These are phyloP conservation scores for Zygosaccharomyces bailii DNA, from an alignment of 805 yeast species.

Conservation along the genomic window DNA sequence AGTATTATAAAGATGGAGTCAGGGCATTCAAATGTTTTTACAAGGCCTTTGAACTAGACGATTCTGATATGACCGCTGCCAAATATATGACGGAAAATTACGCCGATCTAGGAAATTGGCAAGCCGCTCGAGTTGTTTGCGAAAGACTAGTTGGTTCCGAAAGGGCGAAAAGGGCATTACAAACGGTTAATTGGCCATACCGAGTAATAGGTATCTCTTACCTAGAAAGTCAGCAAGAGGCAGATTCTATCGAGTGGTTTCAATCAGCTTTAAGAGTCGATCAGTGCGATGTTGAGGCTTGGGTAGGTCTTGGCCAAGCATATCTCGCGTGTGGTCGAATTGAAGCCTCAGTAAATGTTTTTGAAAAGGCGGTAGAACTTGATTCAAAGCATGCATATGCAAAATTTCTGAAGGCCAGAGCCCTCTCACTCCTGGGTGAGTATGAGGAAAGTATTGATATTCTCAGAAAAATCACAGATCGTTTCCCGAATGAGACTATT, in stretches of 20 bases:
- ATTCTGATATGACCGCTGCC: conserved; percentile 73
- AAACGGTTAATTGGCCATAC: conserved; percentile 74
- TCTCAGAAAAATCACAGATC: conserved; percentile 42
- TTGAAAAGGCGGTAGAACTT: conserved; percentile 56
- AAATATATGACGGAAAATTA: conserved; percentile 67
- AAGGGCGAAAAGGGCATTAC: conserved; percentile 48
- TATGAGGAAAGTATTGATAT: conserved; percentile 56
- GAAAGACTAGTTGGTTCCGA: conserved; percentile 63
- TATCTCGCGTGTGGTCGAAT: conserved; percentile 79
- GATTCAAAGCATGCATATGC: conserved; percentile 59
- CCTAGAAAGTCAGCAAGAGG: conserved; percentile 66
- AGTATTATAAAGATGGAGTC: conserved; percentile 51
- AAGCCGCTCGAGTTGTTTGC: conserved; percentile 71
- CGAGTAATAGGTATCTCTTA: conserved; percentile 78
- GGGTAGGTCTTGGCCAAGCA: conserved; percentile 98
- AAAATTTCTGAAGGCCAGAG: conserved; percentile 62
- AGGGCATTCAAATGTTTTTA: conserved; percentile 84
- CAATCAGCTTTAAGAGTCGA: conserved; percentile 77
- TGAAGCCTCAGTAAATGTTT: conserved; percentile 83
- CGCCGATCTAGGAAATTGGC: conserved; percentile 73
- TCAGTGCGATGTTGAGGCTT: conserved; percentile 67
- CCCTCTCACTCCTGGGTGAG: conserved; percentile 60
- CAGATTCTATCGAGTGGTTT: conserved; percentile 81
- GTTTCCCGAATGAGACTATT: conserved; percentile 48
- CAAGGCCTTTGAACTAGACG: conserved; percentile 84